These are phyloP conservation scores for Puya raimondii DNA, from an alignment of 176 grass and related monocot genomes.

Conservation along the genomic window DNA sequence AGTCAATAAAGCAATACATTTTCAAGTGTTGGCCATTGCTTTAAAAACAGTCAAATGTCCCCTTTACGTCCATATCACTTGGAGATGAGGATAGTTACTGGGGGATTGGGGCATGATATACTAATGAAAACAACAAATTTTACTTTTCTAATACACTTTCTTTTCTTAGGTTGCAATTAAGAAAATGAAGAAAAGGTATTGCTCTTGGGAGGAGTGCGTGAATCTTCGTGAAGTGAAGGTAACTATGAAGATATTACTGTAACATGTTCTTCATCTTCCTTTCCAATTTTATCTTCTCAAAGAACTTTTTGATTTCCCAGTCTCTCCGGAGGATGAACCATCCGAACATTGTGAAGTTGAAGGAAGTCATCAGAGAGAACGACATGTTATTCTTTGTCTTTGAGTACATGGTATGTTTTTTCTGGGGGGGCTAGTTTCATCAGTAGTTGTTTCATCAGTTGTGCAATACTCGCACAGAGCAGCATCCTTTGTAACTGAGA, in stretches of 20 bases:
- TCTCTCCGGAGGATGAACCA: constrained; percentile 89
- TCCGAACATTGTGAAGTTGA: constrained; percentile 97
- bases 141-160: neutral
- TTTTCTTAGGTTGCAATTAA: constrained; percentile 74
- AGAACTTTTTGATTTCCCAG: constrained; percentile 30
- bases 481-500: neutral
- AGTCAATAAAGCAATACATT: too few relatives aligned
- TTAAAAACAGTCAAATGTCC: too few relatives aligned
- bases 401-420: constrained; percentile 89
- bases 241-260: constrained; percentile 15
- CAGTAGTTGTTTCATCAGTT: constrained; percentile 6
- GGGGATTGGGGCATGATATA: too few relatives aligned
- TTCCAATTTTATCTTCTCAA: constrained; percentile 4
- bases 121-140: neutral
- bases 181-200: constrained; percentile 99
- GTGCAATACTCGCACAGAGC: neutral
- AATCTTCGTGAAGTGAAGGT: constrained; percentile 99
- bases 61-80: too few relatives aligned
- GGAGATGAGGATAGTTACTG: too few relatives aligned
- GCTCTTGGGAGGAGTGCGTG: constrained; percentile 95
- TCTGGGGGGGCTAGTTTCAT: neutral
- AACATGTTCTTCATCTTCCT: constrained; percentile 9
- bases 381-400: constrained; percentile 89
- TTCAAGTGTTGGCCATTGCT: too few relatives aligned
- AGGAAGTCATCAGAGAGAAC: constrained; percentile 96